Evolutionary conservation across 495 filamentous ascomycete genomes (phyloP).

Genomic region (Podospora sp.): DNA sequence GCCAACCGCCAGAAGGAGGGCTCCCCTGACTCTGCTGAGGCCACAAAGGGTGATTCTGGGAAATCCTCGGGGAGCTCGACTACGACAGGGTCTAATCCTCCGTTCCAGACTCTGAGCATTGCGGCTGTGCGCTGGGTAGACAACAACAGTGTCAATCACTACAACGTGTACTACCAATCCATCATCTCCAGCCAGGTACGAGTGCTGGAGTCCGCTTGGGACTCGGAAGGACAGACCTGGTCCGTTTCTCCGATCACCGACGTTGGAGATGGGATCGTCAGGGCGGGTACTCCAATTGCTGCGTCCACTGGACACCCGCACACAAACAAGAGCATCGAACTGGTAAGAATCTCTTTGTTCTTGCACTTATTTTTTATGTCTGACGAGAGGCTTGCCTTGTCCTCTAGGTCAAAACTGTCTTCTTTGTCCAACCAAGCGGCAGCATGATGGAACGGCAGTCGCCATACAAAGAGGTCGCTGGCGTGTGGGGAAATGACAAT

Average conservation of each 20-base stretch:
- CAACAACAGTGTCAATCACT: constrained; percentile 4
- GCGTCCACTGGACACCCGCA: constrained; percentile 14
- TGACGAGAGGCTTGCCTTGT: no score
- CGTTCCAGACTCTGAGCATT: constrained; percentile 4
- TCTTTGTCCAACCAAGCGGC: constrained; percentile 11
- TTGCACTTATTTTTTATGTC: no score
- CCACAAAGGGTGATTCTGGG: background rate
- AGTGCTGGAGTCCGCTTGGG: constrained; percentile 20
- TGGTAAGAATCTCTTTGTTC: constrained; percentile 1
- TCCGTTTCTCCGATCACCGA: constrained; percentile 14
- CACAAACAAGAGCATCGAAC: constrained; percentile 15
- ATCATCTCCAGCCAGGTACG: background rate
- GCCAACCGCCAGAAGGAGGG: background rate
- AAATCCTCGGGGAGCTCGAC: background rate
- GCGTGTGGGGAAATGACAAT: constrained; percentile 19
- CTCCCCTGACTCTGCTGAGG: background rate
- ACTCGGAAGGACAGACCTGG: constrained; percentile 16
- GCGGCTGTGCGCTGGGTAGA: constrained; percentile 17
- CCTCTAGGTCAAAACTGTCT: constrained; percentile 13
- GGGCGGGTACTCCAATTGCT: background rate
- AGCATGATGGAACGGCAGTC: constrained; percentile 18
- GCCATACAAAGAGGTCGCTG: constrained; percentile 16
- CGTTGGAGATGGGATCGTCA: background rate
- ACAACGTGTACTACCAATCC: constrained; percentile 12
- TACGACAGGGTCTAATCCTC: background rate